Conservation (phyloP, 2,329 filamentous ascomycete species). For the Penicillium verrucosum region DNA sequence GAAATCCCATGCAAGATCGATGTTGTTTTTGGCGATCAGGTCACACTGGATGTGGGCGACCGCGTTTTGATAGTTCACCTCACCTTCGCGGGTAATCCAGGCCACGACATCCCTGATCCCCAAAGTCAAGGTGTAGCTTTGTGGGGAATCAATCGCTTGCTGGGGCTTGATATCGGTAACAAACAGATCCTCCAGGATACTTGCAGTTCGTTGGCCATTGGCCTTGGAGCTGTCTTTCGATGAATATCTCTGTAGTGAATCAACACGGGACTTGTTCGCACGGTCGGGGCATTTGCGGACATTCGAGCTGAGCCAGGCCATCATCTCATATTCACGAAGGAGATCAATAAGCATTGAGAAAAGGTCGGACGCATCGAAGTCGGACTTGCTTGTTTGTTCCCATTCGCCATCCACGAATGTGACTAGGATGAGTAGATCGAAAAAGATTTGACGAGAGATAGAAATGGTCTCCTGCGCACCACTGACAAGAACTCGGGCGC, state of each 20-base stretch:
- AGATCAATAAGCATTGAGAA: slow-evolving; percentile 67
- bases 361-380: slow-evolving; percentile 57
- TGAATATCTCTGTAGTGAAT: slow-evolving; percentile 27
- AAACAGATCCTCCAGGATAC: slow-evolving; percentile 46
- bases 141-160: slow-evolving; percentile 37
- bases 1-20: slow-evolving; percentile 64
- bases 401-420: slow-evolving; percentile 83
- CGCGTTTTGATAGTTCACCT: slow-evolving; percentile 54
- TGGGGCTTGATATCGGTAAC: slow-evolving; percentile 44
- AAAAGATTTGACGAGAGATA: slow-evolving; percentile 68
- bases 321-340: slow-evolving; percentile 69
- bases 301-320: slow-evolving; percentile 58
- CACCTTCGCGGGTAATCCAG: slow-evolving; percentile 52
- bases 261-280: slow-evolving; percentile 17
- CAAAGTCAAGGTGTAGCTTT: slow-evolving; percentile 43
- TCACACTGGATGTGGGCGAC: slow-evolving; percentile 67
- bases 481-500: slow-evolving; percentile 69
- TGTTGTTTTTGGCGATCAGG: slow-evolving; percentile 64
- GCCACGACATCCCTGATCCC: slow-evolving; percentile 45
- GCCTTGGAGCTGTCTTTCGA: slow-evolving; percentile 23
- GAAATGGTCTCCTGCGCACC: slow-evolving; percentile 76
- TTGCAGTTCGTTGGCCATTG: slow-evolving; percentile 29
- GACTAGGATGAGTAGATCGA: slow-evolving; percentile 78
- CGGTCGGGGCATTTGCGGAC: slow-evolving; percentile 35
- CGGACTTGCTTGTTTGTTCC: slow-evolving; percentile 67